Evolutionary conservation across 192 early-diverging fungal species (phyloP), one percentile per base, ranked within the genome.

Genomic region (Entomortierella chlamydospora): DNA sequence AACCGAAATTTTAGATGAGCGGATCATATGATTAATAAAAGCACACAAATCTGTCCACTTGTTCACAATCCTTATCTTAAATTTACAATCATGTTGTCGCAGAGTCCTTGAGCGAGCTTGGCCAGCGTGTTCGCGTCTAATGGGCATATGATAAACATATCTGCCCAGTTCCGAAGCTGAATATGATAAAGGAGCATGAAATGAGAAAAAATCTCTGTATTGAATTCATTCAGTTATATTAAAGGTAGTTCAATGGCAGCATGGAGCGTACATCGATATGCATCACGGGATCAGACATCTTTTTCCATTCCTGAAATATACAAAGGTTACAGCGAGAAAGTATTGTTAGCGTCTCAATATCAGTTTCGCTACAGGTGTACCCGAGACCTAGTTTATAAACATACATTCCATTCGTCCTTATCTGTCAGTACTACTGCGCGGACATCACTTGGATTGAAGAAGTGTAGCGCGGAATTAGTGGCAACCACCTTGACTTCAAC

Each of bases 51-150:
- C 34, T 37, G 4, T 37, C 10, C 5, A 37, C 10, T 37, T 37
- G 34, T 37, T 10, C 4, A 10, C 34, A 4, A 41, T 20, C 22
- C 25, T 11, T 22, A n/a, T n/a, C n/a, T 7, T 3, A 1, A 8
- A 56, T 62, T 70, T 85, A 90, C 93, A 62, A 99, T 83, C 57
- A 99, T 68, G 71, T 98, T 98, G 72, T 99, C 97, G 77, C 96
- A 97, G 20, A 96, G 81, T 25, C 97, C 97, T 71, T 90, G 90
- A 0, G 96, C 95, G 8, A 95, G 70, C 64, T 99, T 99, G 54
- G 90, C 95, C 47, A 99, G 80, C 0, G 96, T 97, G 70, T 99
- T 97, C 52, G 97, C 97, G 65, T 95, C 94, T 29, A 99, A 74
- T 13, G 97, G 97, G 1, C 95, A 94, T 13, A 99, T 85, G 6